Conservation (phyloP, 2,329 filamentous ascomycete genomes). For the Fusarium goolgardi region DNA sequence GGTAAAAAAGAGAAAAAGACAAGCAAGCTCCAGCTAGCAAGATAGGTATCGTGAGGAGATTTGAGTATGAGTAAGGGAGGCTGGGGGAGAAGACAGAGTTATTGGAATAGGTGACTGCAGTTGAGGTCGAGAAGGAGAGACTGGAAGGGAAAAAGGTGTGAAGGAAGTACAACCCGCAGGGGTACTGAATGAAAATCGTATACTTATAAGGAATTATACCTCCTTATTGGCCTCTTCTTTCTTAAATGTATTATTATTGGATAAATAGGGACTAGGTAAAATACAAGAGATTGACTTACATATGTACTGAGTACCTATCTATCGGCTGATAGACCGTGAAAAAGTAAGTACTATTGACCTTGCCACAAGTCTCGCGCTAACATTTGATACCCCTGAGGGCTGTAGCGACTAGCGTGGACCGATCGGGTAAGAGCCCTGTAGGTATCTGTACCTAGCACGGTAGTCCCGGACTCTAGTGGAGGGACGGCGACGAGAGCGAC, state of each 20-base stretch:
- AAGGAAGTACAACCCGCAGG: too few species aligned
- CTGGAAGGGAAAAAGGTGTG: slow-evolving; percentile 26
- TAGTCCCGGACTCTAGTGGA: slow-evolving; percentile 40
- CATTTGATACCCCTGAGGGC: too few species aligned
- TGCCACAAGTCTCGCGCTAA: too few species aligned
- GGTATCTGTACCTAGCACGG: slow-evolving; percentile 44
- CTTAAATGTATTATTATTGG: too few species aligned
- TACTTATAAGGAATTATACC: too few species aligned
- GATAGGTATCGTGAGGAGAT: slow-evolving; percentile 28
- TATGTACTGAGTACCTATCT: too few species aligned
- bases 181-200: too few species aligned
- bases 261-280: too few species aligned
- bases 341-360: too few species aligned
- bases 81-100: slow-evolving; percentile 38
- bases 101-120: slow-evolving; percentile 24
- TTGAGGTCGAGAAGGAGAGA: slow-evolving; percentile 37
- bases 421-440: slow-evolving; percentile 42
- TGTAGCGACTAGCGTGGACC: slow-evolving; percentile 31
- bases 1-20: slow-evolving; percentile 21
- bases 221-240: too few species aligned
- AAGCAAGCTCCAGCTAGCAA: slow-evolving; percentile 22
- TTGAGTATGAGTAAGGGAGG: slow-evolving; percentile 27
- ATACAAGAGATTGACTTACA: too few species aligned
- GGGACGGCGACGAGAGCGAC: slow-evolving; percentile 40
- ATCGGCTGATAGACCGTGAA: too few species aligned